phyloP scores from a whole-genome alignment of 140 eudicot genomes.

The Ambrosia hybrid region DNA sequence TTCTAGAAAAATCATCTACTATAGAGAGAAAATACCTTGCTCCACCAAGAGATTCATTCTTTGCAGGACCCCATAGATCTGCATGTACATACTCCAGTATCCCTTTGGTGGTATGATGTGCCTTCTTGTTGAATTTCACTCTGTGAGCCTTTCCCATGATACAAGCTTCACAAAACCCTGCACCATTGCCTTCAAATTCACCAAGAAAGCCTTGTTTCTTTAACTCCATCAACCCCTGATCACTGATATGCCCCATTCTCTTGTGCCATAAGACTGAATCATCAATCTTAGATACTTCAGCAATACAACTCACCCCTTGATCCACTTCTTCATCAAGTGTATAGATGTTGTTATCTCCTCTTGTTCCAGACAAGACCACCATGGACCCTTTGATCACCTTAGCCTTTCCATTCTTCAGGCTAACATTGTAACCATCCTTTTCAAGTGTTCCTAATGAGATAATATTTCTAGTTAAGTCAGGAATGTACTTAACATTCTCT shows the following conservation, averaged over 20 bases:
- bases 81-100: no score
- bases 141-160: not conserved
- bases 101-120: no score
- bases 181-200: not conserved
- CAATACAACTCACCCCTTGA: not conserved
- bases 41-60: no score
- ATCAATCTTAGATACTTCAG: no score
- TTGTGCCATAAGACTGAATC: not conserved
- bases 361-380: not conserved
- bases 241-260: not conserved
- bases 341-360: not conserved
- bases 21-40: no score
- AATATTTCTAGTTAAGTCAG: not conserved
- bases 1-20: no score
- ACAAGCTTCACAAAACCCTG: not conserved
- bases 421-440: not conserved
- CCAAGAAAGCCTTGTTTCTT: not conserved
- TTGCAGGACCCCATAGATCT: no score
- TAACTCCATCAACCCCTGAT: not conserved
- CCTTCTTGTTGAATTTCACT: no score
- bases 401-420: not conserved
- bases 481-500: not conserved
- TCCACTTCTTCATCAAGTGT: not conserved
- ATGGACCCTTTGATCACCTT: not conserved
- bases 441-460: not conserved